These are phyloP conservation scores for Auriscalpium vulgare DNA, from an alignment of 768 basidiomycete species.

Conservation along the genomic window DNA sequence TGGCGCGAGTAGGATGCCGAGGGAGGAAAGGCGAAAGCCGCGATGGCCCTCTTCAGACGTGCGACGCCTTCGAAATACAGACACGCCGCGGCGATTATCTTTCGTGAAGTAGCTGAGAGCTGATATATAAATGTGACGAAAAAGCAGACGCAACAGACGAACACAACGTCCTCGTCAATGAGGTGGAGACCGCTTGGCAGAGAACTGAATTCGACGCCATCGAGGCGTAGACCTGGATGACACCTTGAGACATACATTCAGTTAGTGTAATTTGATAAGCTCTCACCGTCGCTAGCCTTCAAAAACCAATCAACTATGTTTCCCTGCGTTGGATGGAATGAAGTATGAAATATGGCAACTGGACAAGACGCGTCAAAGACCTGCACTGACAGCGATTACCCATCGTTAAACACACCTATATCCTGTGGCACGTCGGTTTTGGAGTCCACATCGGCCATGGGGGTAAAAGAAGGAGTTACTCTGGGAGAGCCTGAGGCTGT, in stretches of 20 bases:
- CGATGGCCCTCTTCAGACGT: constrained; percentile 68
- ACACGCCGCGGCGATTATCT: constrained; percentile 60
- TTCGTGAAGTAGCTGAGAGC: constrained; percentile 63
- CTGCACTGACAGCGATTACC: no score
- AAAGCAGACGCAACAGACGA: constrained; percentile 21
- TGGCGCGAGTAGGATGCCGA: constrained; percentile 65
- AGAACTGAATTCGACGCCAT: constrained; percentile 71
- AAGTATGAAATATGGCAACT: constrained; percentile 82
- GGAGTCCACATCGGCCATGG: no score
- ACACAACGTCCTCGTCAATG: constrained; percentile 77
- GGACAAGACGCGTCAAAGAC: background rate
- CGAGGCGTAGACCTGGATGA: constrained; percentile 50
- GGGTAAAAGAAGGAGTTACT: no score
- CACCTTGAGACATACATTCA: background rate
- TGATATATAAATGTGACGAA: constrained; percentile 1
- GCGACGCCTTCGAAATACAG: constrained; percentile 61
- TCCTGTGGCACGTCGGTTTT: no score
- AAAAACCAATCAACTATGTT: constrained; percentile 76
- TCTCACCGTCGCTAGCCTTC: constrained; percentile 57
- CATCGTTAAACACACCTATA: no score
- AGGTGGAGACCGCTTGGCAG: constrained; percentile 78
- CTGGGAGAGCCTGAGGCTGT: no score
- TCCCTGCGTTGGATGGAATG: constrained; percentile 78
- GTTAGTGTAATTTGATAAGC: constrained; percentile 7
- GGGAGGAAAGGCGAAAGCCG: constrained; percentile 71